Percentiles rank a stretch among this genome's conserved stretches.
Evolutionary conservation across 495 filamentous ascomycete species (phyloP).

Genomic region (Xylaria grammica): DNA sequence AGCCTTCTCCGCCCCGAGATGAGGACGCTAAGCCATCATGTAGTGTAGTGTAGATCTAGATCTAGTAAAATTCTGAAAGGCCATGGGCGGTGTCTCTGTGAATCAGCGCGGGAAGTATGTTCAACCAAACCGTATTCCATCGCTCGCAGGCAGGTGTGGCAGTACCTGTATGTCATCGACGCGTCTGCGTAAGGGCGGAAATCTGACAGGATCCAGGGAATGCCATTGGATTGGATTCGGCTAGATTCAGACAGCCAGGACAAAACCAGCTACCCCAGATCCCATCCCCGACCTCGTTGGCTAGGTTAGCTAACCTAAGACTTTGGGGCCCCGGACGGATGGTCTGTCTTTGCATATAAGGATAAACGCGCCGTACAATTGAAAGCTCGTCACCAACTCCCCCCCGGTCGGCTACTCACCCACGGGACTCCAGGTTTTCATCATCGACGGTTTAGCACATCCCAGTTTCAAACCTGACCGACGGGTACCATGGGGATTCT

Average conservation of each 20-base stretch:
- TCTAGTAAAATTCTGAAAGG: background rate
- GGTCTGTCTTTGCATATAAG: conserved; percentile 12
- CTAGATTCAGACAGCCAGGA: background rate
- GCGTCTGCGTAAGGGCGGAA: background rate
- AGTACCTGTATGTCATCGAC: background rate
- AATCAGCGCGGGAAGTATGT: background rate
- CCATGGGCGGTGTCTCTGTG: background rate
- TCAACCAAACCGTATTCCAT: conserved; percentile 11
- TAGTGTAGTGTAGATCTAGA: no score
- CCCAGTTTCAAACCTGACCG: background rate
- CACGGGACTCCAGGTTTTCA: background rate
- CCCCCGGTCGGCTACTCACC: background rate
- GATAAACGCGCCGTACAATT: background rate
- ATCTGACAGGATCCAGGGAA: background rate
- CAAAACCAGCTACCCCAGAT: conserved; percentile 9
- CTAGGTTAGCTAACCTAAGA: no score
- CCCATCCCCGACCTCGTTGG: background rate
- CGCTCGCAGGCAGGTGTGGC: background rate
- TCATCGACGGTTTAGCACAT: background rate
- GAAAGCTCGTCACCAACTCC: background rate
- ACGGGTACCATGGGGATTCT: conserved; percentile 63
- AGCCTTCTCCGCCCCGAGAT: background rate
- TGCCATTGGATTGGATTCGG: no score
- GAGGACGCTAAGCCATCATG: background rate
- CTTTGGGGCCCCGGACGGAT: conserved; percentile 13